Evolutionary conservation across 2,329 filamentous ascomycete species (phyloP), one percentile per base, ranked within the genome.

Genomic region (Amphichorda felina): DNA sequence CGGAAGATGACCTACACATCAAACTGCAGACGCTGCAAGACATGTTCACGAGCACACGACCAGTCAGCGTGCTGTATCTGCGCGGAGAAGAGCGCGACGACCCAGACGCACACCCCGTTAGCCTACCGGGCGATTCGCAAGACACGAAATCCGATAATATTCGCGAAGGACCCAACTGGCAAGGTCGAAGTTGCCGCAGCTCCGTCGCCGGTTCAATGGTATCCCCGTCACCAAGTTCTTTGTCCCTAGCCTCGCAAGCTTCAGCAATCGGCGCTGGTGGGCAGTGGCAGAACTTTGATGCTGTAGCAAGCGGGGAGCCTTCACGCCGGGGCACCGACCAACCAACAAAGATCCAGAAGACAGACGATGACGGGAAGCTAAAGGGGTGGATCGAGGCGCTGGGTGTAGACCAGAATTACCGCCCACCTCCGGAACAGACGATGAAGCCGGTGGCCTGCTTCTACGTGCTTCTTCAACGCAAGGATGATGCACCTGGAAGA

Each of bases 351-450:
- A 50, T 76, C 30, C 57, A 54, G 36, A 68, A 69, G 44, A 68
- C 66, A 1, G 75, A 79, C 36, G 72, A 75, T 16, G 63, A 73
- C 25, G 79, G 79, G 8, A 75, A 71, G 17, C 63, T 87, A 19
- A 81, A 75, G 40, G 82, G 83, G 5, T 94, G 82, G 79, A 91
- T 96, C 42, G 87, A 95, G 53, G 86, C 87, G 1, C 61, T 94
- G 7, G 91, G 86, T 22, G 85, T 96, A n/a, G 91, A 96, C 53
- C 66, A 79, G 13, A 72, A 71, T 2, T 98, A 96, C 53, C 75
- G 80, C 39, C 81, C 91, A 30, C 88, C 88, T 1, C 61, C 70
- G 1, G 84, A 93, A 48, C 74, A 72, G 38, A 63, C 69, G 6
- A 64, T 76, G 15, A 93, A 85, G 54, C 61, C 70, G 54, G 77